Base-by-base conservation (phyloP, 2,329 filamentous ascomycete species). In the Helicocarpus griseus region DNA sequence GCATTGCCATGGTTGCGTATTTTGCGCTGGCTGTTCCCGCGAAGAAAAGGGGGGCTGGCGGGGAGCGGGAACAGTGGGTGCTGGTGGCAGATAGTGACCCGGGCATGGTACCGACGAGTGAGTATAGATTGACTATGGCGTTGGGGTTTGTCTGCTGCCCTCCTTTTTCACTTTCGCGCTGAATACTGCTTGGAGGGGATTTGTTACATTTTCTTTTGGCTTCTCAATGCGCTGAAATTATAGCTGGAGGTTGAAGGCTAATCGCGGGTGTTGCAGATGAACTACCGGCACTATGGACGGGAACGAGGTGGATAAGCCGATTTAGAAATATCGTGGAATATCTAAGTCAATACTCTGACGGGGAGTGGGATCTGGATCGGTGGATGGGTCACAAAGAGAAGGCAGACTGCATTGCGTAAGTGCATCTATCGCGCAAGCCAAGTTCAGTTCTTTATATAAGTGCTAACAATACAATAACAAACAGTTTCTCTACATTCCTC, bases 1-100 rank as follows among this genome's bases (percentile, higher is more conserved):
- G 90, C 65, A 80, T 95, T 54, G 90, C 90, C 26, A 77, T 85
- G 40, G 82, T 95, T 58, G 82, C 87, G 49, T 90, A 90, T 65
- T 76, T 95, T 52, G 78, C 81, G 54, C 74, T 81, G 60, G 77
- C 77, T 53, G 73, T 87, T 22, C 77, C 79, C 2, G 17, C 31
- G 21, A 52, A 54, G 31, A 48, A 44, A 21, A 40, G 22, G 2
- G n/a, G 47, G 17, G 22, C 48, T 22, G 35, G 22, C 26, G 43
- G n/a, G 7, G 33, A 38, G 33, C 65, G 69, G 52, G 66, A 74
- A 45, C 70, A 79, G 59, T 95, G 86, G 86, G 75, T 78, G 56
- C 72, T 94, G 56, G 73, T 93, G 57, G 80, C 85, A 41, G 86
- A 80, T 64, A 88, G 85, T 67, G 83, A 90, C 67, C 79, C 85